These are phyloP conservation scores for Leccinellum rugosiceps DNA, from an alignment of 768 basidiomycete genomes.

Conservation along the genomic window DNA sequence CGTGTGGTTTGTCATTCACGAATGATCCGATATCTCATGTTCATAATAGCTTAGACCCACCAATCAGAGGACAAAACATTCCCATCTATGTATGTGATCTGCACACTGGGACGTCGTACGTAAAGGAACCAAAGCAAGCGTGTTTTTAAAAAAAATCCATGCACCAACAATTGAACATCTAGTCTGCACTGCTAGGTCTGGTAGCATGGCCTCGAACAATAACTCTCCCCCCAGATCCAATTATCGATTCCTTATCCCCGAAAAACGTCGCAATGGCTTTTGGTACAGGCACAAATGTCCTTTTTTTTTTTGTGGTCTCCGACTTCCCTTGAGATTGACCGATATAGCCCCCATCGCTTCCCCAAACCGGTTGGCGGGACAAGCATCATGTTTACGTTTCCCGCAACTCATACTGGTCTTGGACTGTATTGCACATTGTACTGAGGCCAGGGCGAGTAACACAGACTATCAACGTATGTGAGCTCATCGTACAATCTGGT, in stretches of 20 bases:
- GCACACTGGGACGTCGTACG: too few relatives aligned
- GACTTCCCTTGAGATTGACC: not conserved
- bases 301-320: not conserved
- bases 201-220: not conserved
- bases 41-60: not conserved
- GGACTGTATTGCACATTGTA: not conserved
- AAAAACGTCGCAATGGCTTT: not conserved
- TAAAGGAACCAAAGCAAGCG: not conserved
- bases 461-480: not conserved
- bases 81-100: not conserved
- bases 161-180: not conserved
- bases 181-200: not conserved
- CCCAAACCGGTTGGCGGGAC: not conserved
- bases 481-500: not conserved
- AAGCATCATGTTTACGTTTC: not conserved
- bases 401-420: not conserved
- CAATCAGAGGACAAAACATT: not conserved
- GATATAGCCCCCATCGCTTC: not conserved
- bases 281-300: not conserved
- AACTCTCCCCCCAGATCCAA: not conserved
- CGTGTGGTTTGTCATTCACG: not conserved
- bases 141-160: not conserved
- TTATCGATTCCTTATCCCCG: not conserved
- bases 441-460: not conserved
- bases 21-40: not conserved